Evolutionary conservation across 176 grass and related monocot species (phyloP).

Genomic region (Chloris gayana): DNA sequence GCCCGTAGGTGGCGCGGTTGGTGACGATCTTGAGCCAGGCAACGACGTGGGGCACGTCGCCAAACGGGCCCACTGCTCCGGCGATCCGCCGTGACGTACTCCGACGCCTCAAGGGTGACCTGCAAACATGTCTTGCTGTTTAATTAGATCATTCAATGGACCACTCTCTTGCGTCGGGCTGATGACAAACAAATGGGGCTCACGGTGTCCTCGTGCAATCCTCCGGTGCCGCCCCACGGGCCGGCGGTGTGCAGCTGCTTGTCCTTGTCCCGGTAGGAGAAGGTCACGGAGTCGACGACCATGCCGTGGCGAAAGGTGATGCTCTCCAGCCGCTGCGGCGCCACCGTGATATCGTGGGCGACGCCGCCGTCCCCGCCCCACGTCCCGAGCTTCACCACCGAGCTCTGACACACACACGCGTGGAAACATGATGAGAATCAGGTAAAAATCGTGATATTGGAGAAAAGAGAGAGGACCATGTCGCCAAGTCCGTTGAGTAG

Average conservation of each 20-base stretch:
- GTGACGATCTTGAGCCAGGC: conserved; percentile 15
- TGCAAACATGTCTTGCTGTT: neutral
- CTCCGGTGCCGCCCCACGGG: conserved; percentile 31
- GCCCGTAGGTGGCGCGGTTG: conserved; percentile 23
- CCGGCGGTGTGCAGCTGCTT: conserved; percentile 9
- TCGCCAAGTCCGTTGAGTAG: neutral
- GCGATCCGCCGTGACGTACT: conserved; percentile 21
- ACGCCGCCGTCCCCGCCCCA: conserved; percentile 30
- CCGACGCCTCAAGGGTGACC: neutral
- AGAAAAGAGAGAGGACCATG: neutral
- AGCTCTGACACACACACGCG: neutral
- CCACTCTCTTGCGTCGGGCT: too few relatives aligned
- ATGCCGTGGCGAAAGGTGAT: conserved; percentile 26
- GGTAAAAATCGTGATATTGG: neutral
- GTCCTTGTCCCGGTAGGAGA: conserved; percentile 20
- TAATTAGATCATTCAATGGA: too few relatives aligned
- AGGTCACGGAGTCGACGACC: conserved; percentile 33
- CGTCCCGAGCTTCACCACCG: conserved; percentile 35
- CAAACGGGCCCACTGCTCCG: conserved; percentile 12
- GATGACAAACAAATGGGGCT: too few relatives aligned
- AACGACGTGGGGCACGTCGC: neutral
- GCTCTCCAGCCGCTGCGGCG: conserved; percentile 39
- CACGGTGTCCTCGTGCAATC: neutral
- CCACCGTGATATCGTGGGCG: conserved; percentile 34
- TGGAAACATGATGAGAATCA: neutral